Conservation (phyloP, 768 basidiomycete genomes). For the Glaciozyma antarctica region DNA sequence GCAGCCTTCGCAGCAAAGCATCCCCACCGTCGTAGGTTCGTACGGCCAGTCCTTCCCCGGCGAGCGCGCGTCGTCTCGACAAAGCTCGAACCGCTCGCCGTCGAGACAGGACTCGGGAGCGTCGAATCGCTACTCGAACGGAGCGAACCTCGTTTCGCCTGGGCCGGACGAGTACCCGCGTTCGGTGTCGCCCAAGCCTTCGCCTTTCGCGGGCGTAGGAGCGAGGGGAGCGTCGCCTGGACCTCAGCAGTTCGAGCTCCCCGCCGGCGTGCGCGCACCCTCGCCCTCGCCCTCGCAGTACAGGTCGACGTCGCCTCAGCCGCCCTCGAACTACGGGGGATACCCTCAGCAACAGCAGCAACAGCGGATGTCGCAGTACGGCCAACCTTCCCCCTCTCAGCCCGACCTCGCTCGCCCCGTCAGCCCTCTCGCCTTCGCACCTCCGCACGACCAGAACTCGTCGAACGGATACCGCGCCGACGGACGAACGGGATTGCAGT, state of each 20-base stretch:
- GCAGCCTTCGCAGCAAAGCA: conserved; percentile 11
- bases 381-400: conserved; percentile 6
- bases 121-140: conserved; percentile 4
- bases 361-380: conserved; percentile 5
- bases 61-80: conserved; percentile 43
- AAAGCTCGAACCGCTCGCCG: background rate
- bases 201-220: conserved; percentile 9
- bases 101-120: conserved; percentile 18
- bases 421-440: conserved; percentile 16
- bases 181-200: conserved; percentile 1
- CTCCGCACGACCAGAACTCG: background rate
- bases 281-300: conserved; percentile 4
- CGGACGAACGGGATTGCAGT: background rate
- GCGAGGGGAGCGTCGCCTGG: conserved; percentile 11
- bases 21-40: conserved; percentile 38
- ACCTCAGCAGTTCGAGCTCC: conserved; percentile 32
- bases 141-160: background rate
- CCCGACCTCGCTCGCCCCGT: conserved; percentile 29
- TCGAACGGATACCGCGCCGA: background rate
- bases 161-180: background rate
- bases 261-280: conserved; percentile 11
- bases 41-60: conserved; percentile 84
- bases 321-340: conserved; percentile 33
- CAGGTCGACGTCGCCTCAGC: conserved; percentile 22
- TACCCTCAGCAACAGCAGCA: conserved; percentile 15